phyloP scores from a whole-genome alignment of 257 asterid species.

The Forsythia suspensa region DNA sequence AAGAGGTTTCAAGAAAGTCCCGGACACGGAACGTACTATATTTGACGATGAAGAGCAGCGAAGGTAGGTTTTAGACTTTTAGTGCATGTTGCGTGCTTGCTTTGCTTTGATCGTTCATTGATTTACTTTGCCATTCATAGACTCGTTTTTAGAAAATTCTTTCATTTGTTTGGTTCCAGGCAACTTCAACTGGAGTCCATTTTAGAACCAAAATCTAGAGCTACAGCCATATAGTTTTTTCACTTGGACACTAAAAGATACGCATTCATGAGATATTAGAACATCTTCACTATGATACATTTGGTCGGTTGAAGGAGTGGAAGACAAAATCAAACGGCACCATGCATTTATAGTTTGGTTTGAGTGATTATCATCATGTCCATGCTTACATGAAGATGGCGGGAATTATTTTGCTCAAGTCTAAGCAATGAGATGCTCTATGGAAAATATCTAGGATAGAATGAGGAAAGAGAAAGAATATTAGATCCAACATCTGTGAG shows the following conservation, averaged over 20 bases:
- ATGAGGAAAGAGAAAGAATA: too few relatives aligned
- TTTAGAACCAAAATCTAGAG: neutral
- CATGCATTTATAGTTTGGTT: neutral
- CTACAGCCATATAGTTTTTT: neutral
- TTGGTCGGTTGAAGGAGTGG: neutral
- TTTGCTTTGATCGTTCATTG: constrained; percentile 10
- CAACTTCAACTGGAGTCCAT: neutral
- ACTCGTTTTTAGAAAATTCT: neutral
- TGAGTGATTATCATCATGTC: too few relatives aligned
- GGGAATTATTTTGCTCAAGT: too few relatives aligned
- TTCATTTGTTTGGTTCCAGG: neutral
- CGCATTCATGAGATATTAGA: neutral
- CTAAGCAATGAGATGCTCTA: neutral
- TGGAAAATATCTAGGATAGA: too few relatives aligned
- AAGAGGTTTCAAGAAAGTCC: constrained; percentile 56
- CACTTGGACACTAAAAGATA: neutral
- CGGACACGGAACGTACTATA: constrained; percentile 69
- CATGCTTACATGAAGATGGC: neutral
- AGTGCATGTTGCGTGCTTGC: neutral
- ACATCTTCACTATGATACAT: neutral
- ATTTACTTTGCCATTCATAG: constrained; percentile 1
- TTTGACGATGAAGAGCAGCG: constrained; percentile 94
- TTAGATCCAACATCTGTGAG: too few relatives aligned
- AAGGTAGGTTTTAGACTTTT: constrained; percentile 42
- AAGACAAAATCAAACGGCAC: neutral